Percentiles rank a stretch among this genome's conserved stretches.
Evolutionary conservation across 2,329 filamentous ascomycete genomes (phyloP).

Genomic region (Cercospora nicotianae): DNA sequence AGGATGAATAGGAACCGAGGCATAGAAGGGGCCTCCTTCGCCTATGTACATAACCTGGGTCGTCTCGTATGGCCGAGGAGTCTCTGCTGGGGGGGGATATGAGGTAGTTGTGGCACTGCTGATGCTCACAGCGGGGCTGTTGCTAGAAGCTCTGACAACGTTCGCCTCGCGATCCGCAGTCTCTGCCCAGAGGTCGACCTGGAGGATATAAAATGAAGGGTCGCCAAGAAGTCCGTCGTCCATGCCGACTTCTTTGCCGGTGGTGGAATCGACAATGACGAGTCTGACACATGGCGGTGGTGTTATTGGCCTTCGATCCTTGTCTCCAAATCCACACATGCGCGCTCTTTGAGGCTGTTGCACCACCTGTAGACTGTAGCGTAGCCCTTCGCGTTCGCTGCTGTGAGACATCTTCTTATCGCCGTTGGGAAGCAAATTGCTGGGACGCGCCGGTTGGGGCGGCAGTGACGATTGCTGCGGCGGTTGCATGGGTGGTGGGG

Average conservation of each 20-base stretch:
- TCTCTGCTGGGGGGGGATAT: constrained; percentile 59
- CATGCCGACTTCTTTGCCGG: constrained; percentile 79
- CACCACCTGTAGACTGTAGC: constrained; percentile 57
- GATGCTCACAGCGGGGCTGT: constrained; percentile 68
- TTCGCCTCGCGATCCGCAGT: constrained; percentile 65
- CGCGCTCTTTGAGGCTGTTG: constrained; percentile 91
- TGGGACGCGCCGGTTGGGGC: constrained; percentile 18
- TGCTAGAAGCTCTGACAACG: constrained; percentile 64
- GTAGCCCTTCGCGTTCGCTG: constrained; percentile 25
- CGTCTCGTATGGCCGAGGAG: constrained; percentile 22
- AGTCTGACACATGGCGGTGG: constrained; percentile 89
- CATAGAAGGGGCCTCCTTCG: constrained; percentile 26
- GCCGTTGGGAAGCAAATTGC: constrained; percentile 9
- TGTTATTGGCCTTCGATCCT: constrained; percentile 95
- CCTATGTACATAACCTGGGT: constrained; percentile 24
- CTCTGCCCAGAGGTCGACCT: constrained; percentile 67
- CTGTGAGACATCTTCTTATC: constrained; percentile 25
- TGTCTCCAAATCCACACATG: constrained; percentile 99
- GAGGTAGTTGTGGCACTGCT: constrained; percentile 77
- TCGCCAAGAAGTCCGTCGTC: constrained; percentile 63
- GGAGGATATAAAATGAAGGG: constrained; percentile 49
- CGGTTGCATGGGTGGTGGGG: constrained; percentile 21
- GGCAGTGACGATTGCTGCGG: constrained; percentile 22
- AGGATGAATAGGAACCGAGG: constrained; percentile 24
- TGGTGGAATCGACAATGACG: constrained; percentile 70